Percentiles rank a stretch among this genome's conserved stretches.
These are phyloP conservation scores for Russula vinacea DNA, from an alignment of 768 basidiomycete species.

Conservation along the genomic window DNA sequence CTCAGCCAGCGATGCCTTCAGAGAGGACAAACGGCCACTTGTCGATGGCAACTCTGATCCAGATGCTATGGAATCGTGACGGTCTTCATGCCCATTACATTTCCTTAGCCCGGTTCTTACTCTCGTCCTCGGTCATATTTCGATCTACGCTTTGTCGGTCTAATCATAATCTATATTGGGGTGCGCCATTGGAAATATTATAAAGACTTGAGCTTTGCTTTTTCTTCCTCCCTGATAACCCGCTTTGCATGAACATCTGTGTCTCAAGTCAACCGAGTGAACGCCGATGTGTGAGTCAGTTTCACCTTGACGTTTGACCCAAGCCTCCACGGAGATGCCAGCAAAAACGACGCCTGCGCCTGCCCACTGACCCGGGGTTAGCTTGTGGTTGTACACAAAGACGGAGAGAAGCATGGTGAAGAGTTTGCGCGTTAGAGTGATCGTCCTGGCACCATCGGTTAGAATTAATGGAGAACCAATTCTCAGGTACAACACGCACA, in stretches of 20 bases:
- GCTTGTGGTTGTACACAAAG: conserved; percentile 81
- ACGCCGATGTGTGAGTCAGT: conserved; percentile 16
- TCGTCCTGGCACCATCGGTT: conserved; percentile 53
- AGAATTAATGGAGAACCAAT: conserved; percentile 11
- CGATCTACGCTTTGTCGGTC: not conserved
- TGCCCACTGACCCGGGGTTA: conserved; percentile 84
- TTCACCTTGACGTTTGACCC: conserved; percentile 82
- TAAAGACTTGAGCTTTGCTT: conserved; percentile 74
- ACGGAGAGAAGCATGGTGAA: conserved; percentile 98
- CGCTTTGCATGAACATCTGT: conserved; percentile 78
- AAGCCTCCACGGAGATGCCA: conserved; percentile 93
- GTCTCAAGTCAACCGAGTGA: conserved; percentile 12
- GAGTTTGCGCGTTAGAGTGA: conserved; percentile 94
- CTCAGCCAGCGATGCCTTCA: conserved; percentile 16
- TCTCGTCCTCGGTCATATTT: not conserved
- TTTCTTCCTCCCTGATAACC: conserved; percentile 79
- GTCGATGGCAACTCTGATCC: conserved; percentile 33
- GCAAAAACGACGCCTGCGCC: conserved; percentile 91
- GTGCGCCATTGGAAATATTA: conserved; percentile 37
- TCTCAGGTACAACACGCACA: conserved; percentile 49
- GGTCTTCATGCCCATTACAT: conserved; percentile 20
- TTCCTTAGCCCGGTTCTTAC: not conserved
- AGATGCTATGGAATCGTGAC: conserved; percentile 39
- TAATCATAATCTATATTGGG: conserved; percentile 24
- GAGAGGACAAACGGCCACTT: conserved; percentile 45